Percentiles rank a stretch among this genome's conserved stretches.
These are phyloP conservation scores for Aureobasidium sp. DNA, from an alignment of 2,329 filamentous ascomycete genomes.

Conservation along the genomic window DNA sequence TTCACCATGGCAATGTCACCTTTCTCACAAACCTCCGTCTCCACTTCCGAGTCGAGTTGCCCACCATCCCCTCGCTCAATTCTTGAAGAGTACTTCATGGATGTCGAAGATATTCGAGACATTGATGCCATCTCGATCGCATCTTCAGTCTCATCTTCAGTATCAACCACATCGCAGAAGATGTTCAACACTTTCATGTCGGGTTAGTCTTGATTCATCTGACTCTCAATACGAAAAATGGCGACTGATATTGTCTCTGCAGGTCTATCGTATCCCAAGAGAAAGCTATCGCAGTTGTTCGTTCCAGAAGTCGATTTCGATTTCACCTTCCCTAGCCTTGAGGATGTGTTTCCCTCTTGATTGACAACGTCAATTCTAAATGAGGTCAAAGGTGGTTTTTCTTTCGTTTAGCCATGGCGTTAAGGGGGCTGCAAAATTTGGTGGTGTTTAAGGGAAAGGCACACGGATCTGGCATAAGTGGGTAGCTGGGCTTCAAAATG, in stretches of 20 bases:
- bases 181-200: background rate
- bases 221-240: no score
- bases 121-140: constrained; percentile 1
- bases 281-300: background rate
- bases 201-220: background rate
- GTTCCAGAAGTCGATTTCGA: background rate
- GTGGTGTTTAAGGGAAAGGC: background rate
- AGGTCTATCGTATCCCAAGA: background rate
- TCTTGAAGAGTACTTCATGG: constrained; percentile 2
- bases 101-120: constrained; percentile 6
- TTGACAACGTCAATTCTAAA: background rate
- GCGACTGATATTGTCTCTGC: background rate
- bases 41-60: background rate
- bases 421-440: background rate
- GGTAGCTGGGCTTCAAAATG: background rate
- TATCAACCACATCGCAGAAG: background rate
- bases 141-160: background rate
- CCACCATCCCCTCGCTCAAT: background rate
- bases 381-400: background rate
- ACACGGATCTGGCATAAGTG: no score
- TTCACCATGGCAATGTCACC: background rate
- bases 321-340: background rate
- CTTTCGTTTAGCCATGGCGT: background rate
- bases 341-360: constrained; percentile 5
- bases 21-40: background rate